A percentile compares a stretch with the other conserved stretches of the same genome.
phyloP scores from a whole-genome alignment of 805 yeast genomes.

The Suhomyces canberraensis region DNA sequence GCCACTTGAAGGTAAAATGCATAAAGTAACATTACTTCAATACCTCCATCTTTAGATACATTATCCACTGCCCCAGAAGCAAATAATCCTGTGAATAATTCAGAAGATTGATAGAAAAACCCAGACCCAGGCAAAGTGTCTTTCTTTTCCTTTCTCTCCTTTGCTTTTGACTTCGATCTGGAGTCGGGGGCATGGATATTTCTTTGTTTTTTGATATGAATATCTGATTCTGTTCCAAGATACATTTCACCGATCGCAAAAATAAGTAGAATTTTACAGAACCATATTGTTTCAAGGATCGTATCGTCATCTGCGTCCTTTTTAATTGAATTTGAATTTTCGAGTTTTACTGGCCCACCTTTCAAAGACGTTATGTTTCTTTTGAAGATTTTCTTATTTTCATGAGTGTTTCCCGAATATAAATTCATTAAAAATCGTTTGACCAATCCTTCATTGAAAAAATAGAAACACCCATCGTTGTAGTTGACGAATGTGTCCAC shows the following conservation, averaged over 20 bases:
- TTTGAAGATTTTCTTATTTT: constrained; percentile 35
- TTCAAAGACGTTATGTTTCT: constrained; percentile 26
- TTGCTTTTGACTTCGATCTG: constrained; percentile 9
- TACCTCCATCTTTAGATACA: constrained; percentile 74
- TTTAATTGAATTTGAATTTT: constrained; percentile 36
- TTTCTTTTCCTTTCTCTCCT: constrained; percentile 16
- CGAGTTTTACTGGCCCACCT: constrained; percentile 28
- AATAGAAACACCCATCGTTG: constrained; percentile 82
- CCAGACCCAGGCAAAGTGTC: constrained; percentile 71
- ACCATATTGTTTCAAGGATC: constrained; percentile 74
- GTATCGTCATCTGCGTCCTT: constrained; percentile 50
- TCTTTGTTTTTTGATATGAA: constrained; percentile 45
- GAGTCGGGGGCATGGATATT: constrained; percentile 6
- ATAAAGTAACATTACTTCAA: constrained; percentile 69
- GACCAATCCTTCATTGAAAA: constrained; percentile 77
- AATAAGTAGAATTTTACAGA: constrained; percentile 67
- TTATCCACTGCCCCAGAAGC: constrained; percentile 79
- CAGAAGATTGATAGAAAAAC: constrained; percentile 77
- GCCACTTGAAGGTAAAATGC: constrained; percentile 82
- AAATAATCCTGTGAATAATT: constrained; percentile 69
- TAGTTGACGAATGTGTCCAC: constrained; percentile 76
- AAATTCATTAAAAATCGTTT: constrained; percentile 62
- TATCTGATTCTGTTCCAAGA: constrained; percentile 67
- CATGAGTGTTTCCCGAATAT: constrained; percentile 49
- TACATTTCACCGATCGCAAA: constrained; percentile 85